Evolutionary conservation across 345 rosid species (phyloP), one percentile per base, ranked within the genome.

Genomic region (Brassica juncea): DNA sequence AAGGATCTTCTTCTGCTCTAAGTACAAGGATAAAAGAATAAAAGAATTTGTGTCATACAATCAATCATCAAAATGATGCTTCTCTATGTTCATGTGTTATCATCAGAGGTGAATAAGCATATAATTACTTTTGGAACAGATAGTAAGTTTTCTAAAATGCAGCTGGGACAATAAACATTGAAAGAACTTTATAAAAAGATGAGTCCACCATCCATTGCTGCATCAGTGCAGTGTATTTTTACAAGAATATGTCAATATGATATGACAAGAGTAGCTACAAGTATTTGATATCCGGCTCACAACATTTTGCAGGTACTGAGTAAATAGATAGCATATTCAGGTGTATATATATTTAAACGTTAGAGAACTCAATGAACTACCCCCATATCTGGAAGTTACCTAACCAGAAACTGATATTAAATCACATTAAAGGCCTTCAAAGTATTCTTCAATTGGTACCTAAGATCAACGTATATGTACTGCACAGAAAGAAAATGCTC

Each of bases 31-130:
- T 32, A 32, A 32, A 44, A 47, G 31, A n/a, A 35, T 37, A 16
- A 57, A 52, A 52, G 54, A 37, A 21, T 19, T 66, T 66, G 16
- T 37, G 47, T 64, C 70, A 37, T 19, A 21, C 62, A 57, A 21
- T 37, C 54, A 66, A 21, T 52, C 57, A 21, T 52, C 57, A 52
- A 52, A 85, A 44, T 91, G 71, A 81, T 57, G 61, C 27, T 57
- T 57, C 28, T 49, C 16, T 52, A 52, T 58, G 62, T n/a, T 14
- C 19, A 49, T 49, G 57, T 49, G 57, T 19, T 55, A 55, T 19
- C 4, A 55, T 47, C 55, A 47, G 27, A 55, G 60, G 25, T 16
- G 25, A 55, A 55, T 55, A 54, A 16, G 7, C 8, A 2, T 37
- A 8, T 37, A 47, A 10, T 14, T 44, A 16, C 9, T 55, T 8